Evolutionary conservation across 768 basidiomycete genomes (phyloP), one percentile per base, ranked within the genome.

Genomic region (Phaeotremella fagi): DNA sequence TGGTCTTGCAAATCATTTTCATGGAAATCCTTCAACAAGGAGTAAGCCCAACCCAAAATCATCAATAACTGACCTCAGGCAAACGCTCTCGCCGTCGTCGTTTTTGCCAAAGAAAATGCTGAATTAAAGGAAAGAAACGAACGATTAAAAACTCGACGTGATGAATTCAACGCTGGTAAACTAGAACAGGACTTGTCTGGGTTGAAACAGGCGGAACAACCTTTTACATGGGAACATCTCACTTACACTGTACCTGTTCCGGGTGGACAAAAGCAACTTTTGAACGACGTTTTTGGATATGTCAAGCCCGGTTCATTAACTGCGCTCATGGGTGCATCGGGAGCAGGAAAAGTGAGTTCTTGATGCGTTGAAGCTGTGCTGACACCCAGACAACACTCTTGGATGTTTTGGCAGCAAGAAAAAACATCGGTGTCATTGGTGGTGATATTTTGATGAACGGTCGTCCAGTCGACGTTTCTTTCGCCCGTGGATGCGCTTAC

Each of bases 201-300:
- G 7, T 60, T 78, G 28, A 64, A 74, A 55, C 73, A 74, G 59
- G 64, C 71, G 9, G 64, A 68, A 16, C 70, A 77, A 60, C 79
- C 84, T 4, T 91, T 95, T 74, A 87, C 90, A 1, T 95, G 88
- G 87, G 79, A 83, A 48, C 77, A 82, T 55, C 57, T 89, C 3
- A 76, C 78, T 51, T 92, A 90, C 68, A 80, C 79, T 27, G 71
- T 77, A 23, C 72, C 73, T 18, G 70, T 77, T 45, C 63, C 63
- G 2, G 75, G 75, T 31, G 75, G 75, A 15, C 52, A 68, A 7
- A 57, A 67, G 18, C 69, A 72, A 51, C 65, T 77, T 7, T 58
- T 77, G 14, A 65, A 64, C 45, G 52, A 74, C n/a, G 71, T 79
- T 35, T 73, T 63, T 45, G 78, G 78, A 24, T 79, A 74, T 57